Percentiles rank a stretch among this genome's conserved stretches.
phyloP scores from a whole-genome alignment of 2,329 filamentous ascomycete genomes.

The Domatiomyces globalis region DNA sequence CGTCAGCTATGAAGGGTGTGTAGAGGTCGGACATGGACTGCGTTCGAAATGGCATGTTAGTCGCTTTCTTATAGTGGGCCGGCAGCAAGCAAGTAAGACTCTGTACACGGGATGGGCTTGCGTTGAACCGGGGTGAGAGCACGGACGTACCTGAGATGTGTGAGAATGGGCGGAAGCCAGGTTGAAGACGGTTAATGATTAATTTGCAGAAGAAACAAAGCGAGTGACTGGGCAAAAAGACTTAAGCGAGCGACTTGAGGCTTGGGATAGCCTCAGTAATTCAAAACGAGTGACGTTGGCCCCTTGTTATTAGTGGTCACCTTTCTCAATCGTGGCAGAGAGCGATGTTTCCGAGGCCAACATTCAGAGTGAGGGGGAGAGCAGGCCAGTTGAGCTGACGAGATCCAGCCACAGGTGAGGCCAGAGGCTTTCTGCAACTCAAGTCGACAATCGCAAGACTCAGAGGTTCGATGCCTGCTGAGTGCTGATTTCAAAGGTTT shows the following conservation, averaged over 20 bases:
- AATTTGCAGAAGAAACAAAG: constrained; percentile 30
- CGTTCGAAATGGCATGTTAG: constrained; percentile 11
- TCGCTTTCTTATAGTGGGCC: background rate
- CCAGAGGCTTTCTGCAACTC: background rate
- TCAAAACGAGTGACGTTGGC: background rate
- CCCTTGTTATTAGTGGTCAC: constrained; percentile 1
- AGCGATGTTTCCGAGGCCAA: background rate
- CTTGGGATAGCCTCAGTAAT: constrained; percentile 8
- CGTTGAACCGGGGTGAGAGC: constrained; percentile 3
- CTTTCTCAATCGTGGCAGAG: background rate
- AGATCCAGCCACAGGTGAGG: background rate
- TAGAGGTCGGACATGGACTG: constrained; percentile 26
- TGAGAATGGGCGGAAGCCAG: constrained; percentile 36
- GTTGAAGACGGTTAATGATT: constrained; percentile 27
- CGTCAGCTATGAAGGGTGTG: constrained; percentile 34
- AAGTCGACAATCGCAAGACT: background rate
- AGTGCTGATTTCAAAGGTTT: constrained; percentile 19
- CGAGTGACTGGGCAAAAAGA: constrained; percentile 30
- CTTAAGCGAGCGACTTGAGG: constrained; percentile 35
- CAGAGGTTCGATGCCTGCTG: constrained; percentile 1
- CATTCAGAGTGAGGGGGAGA: background rate
- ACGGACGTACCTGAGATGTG: constrained; percentile 30
- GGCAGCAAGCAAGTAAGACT: background rate
- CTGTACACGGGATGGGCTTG: background rate
- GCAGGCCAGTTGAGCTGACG: background rate